Evolutionary conservation across 2,329 filamentous ascomycete species (phyloP).

Genomic region (Botrytis aclada): DNA sequence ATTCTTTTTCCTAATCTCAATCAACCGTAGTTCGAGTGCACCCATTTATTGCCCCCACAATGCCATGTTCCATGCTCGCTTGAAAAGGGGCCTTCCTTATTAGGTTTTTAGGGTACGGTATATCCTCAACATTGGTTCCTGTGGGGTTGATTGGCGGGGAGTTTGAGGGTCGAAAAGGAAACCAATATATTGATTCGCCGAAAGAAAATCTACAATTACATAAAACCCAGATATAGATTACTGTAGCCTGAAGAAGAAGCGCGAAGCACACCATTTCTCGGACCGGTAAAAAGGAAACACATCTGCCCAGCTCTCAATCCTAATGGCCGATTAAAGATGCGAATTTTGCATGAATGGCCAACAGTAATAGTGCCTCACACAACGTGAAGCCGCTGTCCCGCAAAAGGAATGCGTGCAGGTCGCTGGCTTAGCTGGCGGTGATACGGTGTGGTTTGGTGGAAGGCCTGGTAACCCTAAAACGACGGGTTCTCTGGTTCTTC

Average conservation of each 20-base stretch:
- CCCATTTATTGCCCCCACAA: conserved; percentile 3
- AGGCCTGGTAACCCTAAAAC: background rate
- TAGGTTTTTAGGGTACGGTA: conserved; percentile 3
- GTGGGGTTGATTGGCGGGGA: conserved; percentile 12
- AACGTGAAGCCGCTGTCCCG: conserved; percentile 5
- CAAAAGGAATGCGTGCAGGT: conserved; percentile 14
- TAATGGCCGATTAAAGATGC: background rate
- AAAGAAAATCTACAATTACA: background rate
- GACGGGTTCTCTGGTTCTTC: background rate
- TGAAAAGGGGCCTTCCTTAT: conserved; percentile 15
- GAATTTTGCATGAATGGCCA: conserved; percentile 7
- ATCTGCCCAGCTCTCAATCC: background rate
- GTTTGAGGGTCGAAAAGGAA: background rate
- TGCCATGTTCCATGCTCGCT: conserved; percentile 9
- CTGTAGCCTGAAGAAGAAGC: background rate
- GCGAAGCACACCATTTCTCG: background rate
- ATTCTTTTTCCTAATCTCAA: background rate
- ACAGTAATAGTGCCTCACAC: conserved; percentile 5
- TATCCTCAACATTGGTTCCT: conserved; percentile 6
- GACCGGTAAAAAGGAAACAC: conserved; percentile 4
- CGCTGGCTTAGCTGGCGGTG: conserved; percentile 17
- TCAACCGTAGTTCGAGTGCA: background rate
- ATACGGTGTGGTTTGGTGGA: conserved; percentile 12
- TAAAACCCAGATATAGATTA: background rate
- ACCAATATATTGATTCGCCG: conserved; percentile 7